phyloP scores from a whole-genome alignment of 192 early-diverging fungal genomes.

The Coemansia interrupta region DNA sequence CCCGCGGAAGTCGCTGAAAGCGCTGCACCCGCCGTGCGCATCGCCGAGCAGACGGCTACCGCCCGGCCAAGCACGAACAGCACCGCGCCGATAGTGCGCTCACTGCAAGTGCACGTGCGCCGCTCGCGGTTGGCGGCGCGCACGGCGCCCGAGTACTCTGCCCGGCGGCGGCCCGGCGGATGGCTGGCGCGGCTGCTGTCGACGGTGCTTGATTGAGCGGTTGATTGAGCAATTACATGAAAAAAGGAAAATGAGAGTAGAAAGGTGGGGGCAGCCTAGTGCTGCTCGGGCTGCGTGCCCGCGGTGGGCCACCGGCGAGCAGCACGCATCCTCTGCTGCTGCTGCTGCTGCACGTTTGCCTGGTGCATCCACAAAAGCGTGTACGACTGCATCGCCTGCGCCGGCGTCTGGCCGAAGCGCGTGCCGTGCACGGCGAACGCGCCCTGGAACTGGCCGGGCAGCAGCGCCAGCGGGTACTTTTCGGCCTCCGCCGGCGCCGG shows the following conservation, averaged over 20 bases:
- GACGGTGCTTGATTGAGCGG: constrained; percentile 5
- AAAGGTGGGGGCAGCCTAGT: neutral
- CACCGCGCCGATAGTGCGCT: constrained; percentile 2
- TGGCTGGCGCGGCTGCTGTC: constrained; percentile 18
- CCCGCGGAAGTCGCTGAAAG: neutral
- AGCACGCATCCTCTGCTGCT: neutral
- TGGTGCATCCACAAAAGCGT: constrained; percentile 32
- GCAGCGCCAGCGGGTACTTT: constrained; percentile 40
- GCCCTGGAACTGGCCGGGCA: constrained; percentile 47
- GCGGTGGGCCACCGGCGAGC: too few species aligned
- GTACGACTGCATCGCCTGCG: constrained; percentile 35
- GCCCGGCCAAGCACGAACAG: neutral
- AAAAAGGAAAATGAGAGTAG: neutral
- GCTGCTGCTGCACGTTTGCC: constrained; percentile 15
- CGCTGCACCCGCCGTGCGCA: neutral
- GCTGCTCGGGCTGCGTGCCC: neutral
- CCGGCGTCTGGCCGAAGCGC: constrained; percentile 31
- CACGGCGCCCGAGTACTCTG: constrained; percentile 18
- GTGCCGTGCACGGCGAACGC: constrained; percentile 40
- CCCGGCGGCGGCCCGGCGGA: neutral
- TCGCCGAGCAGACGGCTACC: constrained; percentile 1
- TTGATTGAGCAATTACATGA: neutral
- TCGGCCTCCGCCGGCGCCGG: constrained; percentile 1
- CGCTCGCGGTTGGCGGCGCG: constrained; percentile 14
- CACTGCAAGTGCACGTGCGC: constrained; percentile 15